Base-by-base conservation (phyloP, 192 early-diverging fungal species). In the Rhizophlyctis rosea region DNA sequence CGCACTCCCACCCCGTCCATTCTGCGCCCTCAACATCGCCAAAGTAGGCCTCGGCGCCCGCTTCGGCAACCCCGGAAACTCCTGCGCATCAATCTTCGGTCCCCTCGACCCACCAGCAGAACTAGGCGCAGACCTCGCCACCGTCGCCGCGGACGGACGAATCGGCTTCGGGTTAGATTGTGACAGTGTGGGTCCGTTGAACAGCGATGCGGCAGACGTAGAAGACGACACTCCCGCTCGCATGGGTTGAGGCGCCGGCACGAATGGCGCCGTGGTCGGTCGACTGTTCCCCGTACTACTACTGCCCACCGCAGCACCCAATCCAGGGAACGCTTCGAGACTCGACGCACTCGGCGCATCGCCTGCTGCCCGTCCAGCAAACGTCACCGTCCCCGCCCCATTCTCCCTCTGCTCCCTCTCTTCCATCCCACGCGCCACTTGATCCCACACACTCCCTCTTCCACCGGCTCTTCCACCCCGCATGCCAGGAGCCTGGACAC, bases 361-460 rank as follows among this genome's bases (percentile, higher is more conserved):
- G 25, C 30, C 27, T 27, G 21, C 25, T 29, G 31, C 28, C 28
- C 57, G 24, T n/a, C 47, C 65, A 21, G 49, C 47, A 47, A 61
- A 64, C 34, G 50, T 61, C 14, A 73, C 53, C 11, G 36, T 36
- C 57, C 47, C 7, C 18, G 30, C 49, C 65, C 14, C 23, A 33
- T 60, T 39, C 65, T 27, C 31, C 73, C 48, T 33, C 34, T 24
- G 11, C 55, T 68, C 23, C 21, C 27, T 23, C 28, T 44, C 27
- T 29, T 72, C 27, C 59, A 61, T 50, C 24, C 55, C 54, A n/a
- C 44, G 24, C 2, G 47, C 35, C 36, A 57, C 68, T 24, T 57
- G 51, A 25, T 70, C 62, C 67, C 57, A 75, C 36, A 54, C 75
- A 13, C 47, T 73, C 36, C 47, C 56, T 34, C 61, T 62, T 50